These are phyloP conservation scores for Eleusine indica DNA, from an alignment of 176 grass and related monocot species.

Conservation along the genomic window DNA sequence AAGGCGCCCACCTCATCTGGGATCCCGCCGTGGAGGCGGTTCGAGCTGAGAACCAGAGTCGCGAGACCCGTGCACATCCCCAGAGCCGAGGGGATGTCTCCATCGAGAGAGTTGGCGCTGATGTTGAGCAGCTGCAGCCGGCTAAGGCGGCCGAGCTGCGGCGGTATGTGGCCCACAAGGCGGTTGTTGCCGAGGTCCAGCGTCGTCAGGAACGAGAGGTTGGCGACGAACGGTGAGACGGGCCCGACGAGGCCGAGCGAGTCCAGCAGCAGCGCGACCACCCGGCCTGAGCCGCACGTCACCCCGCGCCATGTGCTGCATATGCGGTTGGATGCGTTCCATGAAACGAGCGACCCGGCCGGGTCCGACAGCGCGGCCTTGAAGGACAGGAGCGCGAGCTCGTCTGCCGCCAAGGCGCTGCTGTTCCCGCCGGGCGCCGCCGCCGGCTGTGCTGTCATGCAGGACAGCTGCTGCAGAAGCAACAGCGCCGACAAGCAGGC, in stretches of 20 bases:
- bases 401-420: slow-evolving; percentile 3
- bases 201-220: slow-evolving; percentile 39
- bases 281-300: slow-evolving; percentile 33
- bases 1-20: slow-evolving; percentile 29
- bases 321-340: slow-evolving; percentile 30
- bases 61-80: slow-evolving; percentile 8
- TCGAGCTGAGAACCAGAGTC: not conserved
- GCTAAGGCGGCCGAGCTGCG: slow-evolving; percentile 23
- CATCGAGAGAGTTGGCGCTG: slow-evolving; percentile 28
- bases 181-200: slow-evolving; percentile 32
- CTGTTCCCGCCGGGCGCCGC: not conserved
- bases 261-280: slow-evolving; percentile 1
- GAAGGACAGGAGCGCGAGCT: slow-evolving; percentile 39
- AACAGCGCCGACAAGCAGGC: too few relatives aligned
- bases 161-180: slow-evolving; percentile 28
- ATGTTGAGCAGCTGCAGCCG: slow-evolving; percentile 37
- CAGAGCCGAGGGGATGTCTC: slow-evolving; percentile 19
- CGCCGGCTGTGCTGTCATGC: too few relatives aligned
- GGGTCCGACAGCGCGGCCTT: slow-evolving; percentile 42
- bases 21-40: slow-evolving; percentile 41
- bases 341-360: slow-evolving; percentile 27
- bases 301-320: slow-evolving; percentile 46
- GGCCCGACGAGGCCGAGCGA: not conserved
- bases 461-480: too few relatives aligned
- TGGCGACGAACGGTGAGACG: slow-evolving; percentile 46